Evolutionary conservation across 176 grass and related monocot genomes (phyloP).

Genomic region (Leersia perrieri): DNA sequence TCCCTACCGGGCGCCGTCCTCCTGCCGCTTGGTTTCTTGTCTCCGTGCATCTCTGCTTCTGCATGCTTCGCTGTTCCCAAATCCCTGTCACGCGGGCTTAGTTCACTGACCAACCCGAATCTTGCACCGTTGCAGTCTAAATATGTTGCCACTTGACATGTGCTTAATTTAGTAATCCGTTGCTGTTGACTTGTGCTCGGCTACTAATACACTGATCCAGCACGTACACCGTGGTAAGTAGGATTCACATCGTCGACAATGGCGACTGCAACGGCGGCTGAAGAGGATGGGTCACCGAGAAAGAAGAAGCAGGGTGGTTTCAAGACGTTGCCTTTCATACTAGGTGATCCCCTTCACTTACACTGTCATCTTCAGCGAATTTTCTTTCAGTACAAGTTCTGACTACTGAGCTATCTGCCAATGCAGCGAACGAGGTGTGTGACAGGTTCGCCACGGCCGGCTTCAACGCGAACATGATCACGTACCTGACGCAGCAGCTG

Average conservation of each 20-base stretch:
- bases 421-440: constrained; percentile 63
- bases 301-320: constrained; percentile 57
- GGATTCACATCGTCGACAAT: constrained; percentile 3
- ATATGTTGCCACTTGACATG: neutral
- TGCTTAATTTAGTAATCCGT: no score
- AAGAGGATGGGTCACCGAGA: constrained; percentile 44
- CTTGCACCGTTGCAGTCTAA: neutral
- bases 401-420: no score
- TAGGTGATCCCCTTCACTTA: constrained; percentile 27
- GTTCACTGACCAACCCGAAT: neutral
- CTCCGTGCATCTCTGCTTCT: neutral
- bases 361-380: neutral
- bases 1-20: no score
- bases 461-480: constrained; percentile 71
- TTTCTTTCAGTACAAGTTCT: neutral
- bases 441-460: constrained; percentile 58
- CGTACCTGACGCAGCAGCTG: constrained; percentile 66
- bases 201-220: neutral
- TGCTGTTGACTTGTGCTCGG: neutral
- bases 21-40: neutral
- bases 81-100: neutral
- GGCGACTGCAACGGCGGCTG: constrained; percentile 16
- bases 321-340: constrained; percentile 75
- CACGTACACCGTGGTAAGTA: neutral
- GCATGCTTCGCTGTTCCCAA: constrained; percentile 8